Evolutionary conservation across 352 stramenopile species (phyloP).

Genomic region (Achlya hypogyna): DNA sequence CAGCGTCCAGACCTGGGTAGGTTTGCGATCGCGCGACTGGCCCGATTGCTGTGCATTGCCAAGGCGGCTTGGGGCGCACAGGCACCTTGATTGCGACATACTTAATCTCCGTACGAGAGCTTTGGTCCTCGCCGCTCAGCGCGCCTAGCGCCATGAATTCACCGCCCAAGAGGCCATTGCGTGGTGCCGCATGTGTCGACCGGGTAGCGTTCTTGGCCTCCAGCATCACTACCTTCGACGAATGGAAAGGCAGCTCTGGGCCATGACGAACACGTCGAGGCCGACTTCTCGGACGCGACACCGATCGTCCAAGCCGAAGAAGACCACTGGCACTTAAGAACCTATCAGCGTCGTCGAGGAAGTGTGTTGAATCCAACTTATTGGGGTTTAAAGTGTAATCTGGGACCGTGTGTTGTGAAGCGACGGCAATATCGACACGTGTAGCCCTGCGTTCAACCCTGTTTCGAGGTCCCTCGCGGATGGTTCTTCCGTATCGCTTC

Average conservation of each 20-base stretch:
- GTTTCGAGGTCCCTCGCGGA: background rate
- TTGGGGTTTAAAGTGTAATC: too few species aligned
- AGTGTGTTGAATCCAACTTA: too few species aligned
- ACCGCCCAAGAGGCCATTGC: slow-evolving; percentile 91
- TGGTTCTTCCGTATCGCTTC: background rate
- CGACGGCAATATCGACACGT: too few species aligned
- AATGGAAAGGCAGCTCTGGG: slow-evolving; percentile 62
- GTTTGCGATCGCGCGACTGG: slow-evolving; percentile 48
- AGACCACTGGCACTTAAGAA: too few species aligned
- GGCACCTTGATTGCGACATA: slow-evolving; percentile 94
- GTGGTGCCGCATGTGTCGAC: slow-evolving; percentile 92
- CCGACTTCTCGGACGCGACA: too few species aligned
- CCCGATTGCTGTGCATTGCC: slow-evolving; percentile 96
- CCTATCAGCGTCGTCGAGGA: too few species aligned
- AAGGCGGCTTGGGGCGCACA: slow-evolving; percentile 93
- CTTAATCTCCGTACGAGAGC: slow-evolving; percentile 79
- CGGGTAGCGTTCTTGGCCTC: slow-evolving; percentile 90
- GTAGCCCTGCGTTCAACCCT: background rate
- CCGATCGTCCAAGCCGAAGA: too few species aligned
- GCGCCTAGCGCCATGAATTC: slow-evolving; percentile 50
- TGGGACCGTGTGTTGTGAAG: too few species aligned
- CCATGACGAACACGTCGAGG: background rate
- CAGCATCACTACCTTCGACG: slow-evolving; percentile 93
- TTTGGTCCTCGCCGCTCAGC: background rate
- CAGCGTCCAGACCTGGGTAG: slow-evolving; percentile 75